Conservation (phyloP, 2,329 filamentous ascomycete species). For the Didymella keratinophila region DNA sequence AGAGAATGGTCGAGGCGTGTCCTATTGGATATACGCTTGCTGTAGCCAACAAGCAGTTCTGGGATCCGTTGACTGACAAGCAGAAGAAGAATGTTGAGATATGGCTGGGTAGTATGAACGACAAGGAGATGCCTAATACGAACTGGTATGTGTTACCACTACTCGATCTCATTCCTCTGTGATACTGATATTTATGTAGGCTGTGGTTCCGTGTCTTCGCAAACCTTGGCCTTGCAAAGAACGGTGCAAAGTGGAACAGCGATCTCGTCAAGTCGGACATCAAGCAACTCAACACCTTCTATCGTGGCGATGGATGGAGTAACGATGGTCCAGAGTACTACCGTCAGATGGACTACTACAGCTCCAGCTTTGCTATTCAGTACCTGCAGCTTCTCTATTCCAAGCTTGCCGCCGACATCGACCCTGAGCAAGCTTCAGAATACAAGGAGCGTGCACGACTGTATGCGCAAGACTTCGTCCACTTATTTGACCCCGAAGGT, state of each 20-base stretch:
- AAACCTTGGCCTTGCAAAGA: slow-evolving; percentile 78
- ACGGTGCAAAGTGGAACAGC: slow-evolving; percentile 74
- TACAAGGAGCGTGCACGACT: slow-evolving; percentile 73
- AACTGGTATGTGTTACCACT: slow-evolving; percentile 63
- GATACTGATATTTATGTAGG: slow-evolving; percentile 56
- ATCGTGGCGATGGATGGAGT: slow-evolving; percentile 82
- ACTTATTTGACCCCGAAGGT: slow-evolving; percentile 78
- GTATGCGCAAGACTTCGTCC: slow-evolving; percentile 74
- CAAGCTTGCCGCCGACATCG: slow-evolving; percentile 71
- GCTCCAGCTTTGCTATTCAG: slow-evolving; percentile 80
- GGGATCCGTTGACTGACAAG: slow-evolving; percentile 68
- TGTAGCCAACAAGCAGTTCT: slow-evolving; percentile 69
- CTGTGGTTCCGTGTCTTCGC: slow-evolving; percentile 87
- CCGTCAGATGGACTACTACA: slow-evolving; percentile 85
- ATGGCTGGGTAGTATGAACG: slow-evolving; percentile 81
- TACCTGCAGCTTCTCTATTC: slow-evolving; percentile 80
- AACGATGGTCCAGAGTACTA: slow-evolving; percentile 82
- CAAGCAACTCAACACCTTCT: slow-evolving; percentile 79
- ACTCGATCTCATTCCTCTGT: not conserved
- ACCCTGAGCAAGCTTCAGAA: slow-evolving; percentile 70
- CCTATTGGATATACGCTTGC: slow-evolving; percentile 78
- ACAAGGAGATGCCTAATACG: slow-evolving; percentile 73
- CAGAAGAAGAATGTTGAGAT: slow-evolving; percentile 72
- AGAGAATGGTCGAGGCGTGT: slow-evolving; percentile 87
- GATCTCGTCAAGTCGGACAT: slow-evolving; percentile 76